A percentile compares a stretch with the other conserved stretches of the same genome.
Conservation (phyloP, 192 early-diverging fungal species). For the Backusella tarrabulga region DNA sequence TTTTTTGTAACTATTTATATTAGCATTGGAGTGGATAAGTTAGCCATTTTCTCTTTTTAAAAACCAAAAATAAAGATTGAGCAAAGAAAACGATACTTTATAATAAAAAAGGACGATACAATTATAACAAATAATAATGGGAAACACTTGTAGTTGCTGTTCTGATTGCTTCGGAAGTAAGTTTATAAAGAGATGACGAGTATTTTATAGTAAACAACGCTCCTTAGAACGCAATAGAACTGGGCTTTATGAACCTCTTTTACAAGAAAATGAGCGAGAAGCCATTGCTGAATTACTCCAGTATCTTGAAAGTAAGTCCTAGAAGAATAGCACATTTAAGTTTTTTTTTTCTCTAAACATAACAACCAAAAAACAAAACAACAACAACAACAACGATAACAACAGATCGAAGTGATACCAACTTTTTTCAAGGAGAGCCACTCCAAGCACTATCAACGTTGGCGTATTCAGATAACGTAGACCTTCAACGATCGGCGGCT, state of each 20-base stretch:
- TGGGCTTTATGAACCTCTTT: constrained; percentile 61
- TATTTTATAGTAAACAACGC: neutral
- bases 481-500: constrained; percentile 82
- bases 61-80: neutral
- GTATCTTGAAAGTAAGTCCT: constrained; percentile 60
- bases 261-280: constrained; percentile 70
- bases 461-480: constrained; percentile 81
- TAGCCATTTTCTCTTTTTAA: neutral
- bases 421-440: constrained; percentile 83
- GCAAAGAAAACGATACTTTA: neutral
- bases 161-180: constrained; percentile 25
- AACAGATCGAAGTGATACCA: constrained; percentile 72
- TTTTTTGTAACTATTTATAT: neutral
- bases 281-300: constrained; percentile 65
- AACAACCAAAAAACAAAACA: neutral
- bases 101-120: neutral
- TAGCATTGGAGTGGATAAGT: neutral
- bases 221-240: constrained; percentile 42
- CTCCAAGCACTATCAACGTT: constrained; percentile 79
- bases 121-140: neutral
- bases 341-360: neutral
- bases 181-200: neutral
- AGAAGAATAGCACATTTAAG: too few relatives aligned
- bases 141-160: constrained; percentile 19
- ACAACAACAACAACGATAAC: neutral